phyloP scores from a whole-genome alignment of 202 grass and related monocot genomes.

The Elaeis oleifera region DNA sequence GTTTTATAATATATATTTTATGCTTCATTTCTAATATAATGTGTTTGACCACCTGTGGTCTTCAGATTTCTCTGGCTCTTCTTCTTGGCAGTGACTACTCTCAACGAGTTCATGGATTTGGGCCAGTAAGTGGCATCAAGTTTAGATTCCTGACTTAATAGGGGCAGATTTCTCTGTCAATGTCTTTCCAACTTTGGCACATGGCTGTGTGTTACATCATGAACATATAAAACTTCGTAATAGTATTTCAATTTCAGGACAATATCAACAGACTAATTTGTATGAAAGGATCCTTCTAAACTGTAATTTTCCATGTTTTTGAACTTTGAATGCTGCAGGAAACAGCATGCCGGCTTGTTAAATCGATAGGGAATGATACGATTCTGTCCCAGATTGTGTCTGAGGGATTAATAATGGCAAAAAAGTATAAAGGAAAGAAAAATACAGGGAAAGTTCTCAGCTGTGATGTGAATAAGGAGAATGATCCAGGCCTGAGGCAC shows the following conservation, averaged over 20 bases:
- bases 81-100: conserved; percentile 96
- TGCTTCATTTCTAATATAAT: neutral
- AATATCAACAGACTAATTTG: neutral
- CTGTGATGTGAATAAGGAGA: conserved; percentile 31
- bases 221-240: too few species aligned
- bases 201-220: too few species aligned
- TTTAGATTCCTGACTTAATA: too few species aligned
- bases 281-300: neutral
- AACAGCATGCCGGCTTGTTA: conserved; percentile 78
- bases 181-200: too few species aligned
- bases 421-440: conserved; percentile 61
- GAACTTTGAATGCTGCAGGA: conserved; percentile 46
- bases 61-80: conserved; percentile 80
- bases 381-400: conserved; percentile 66
- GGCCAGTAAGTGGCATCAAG: conserved; percentile 44
- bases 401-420: conserved; percentile 48
- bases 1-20: neutral
- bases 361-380: conserved; percentile 61
- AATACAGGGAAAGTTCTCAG: conserved; percentile 6
- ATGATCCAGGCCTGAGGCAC: conserved; percentile 33
- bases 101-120: conserved; percentile 71
- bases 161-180: too few species aligned
- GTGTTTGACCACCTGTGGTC: conserved; percentile 12
- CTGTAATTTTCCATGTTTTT: neutral
- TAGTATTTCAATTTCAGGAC: too few species aligned